A percentile compares a stretch with the other conserved stretches of the same genome.
phyloP scores from a whole-genome alignment of 352 stramenopile genomes.

The Pythium plurisporium region DNA sequence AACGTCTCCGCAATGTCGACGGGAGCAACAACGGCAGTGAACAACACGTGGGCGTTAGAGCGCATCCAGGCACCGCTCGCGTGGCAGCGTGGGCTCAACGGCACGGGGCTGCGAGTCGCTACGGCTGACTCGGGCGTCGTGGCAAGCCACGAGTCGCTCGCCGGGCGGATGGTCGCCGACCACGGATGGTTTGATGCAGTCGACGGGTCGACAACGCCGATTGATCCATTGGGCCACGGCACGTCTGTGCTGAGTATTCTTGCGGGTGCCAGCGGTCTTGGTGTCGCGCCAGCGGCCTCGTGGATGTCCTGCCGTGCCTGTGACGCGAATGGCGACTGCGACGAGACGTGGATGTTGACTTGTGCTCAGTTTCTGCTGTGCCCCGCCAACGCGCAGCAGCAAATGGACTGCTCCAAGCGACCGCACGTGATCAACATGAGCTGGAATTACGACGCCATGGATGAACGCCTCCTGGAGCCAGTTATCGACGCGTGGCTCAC shows the following conservation, averaged over 20 bases:
- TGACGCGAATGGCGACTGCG: slow-evolving; percentile 24
- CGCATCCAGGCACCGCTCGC: slow-evolving; percentile 32
- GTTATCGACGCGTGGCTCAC: slow-evolving; percentile 43
- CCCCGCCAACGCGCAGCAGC: slow-evolving; percentile 24
- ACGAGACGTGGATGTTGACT: slow-evolving; percentile 31
- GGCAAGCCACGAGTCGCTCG: slow-evolving; percentile 30
- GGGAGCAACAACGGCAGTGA: not conserved
- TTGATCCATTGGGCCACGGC: slow-evolving; percentile 35
- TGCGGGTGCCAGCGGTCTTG: slow-evolving; percentile 23
- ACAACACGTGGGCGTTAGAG: slow-evolving; percentile 37
- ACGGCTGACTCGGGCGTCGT: slow-evolving; percentile 45
- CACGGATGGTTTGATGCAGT: slow-evolving; percentile 54
- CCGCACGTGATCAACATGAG: slow-evolving; percentile 67
- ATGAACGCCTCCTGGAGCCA: slow-evolving; percentile 17
- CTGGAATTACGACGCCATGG: slow-evolving; percentile 47
- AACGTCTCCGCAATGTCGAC: slow-evolving; percentile 15
- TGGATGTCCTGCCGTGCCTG: slow-evolving; percentile 49
- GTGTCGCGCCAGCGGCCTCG: slow-evolving; percentile 29
- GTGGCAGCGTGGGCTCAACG: slow-evolving; percentile 37
- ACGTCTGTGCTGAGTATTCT: slow-evolving; percentile 36
- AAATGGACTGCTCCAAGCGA: slow-evolving; percentile 35
- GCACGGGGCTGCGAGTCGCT: slow-evolving; percentile 35
- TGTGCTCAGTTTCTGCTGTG: slow-evolving; percentile 49
- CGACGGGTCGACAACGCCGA: slow-evolving; percentile 23
- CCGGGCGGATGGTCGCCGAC: slow-evolving; percentile 28